phyloP scores from a whole-genome alignment of 148 eudicot genomes.

The Spergularia bocconei region DNA sequence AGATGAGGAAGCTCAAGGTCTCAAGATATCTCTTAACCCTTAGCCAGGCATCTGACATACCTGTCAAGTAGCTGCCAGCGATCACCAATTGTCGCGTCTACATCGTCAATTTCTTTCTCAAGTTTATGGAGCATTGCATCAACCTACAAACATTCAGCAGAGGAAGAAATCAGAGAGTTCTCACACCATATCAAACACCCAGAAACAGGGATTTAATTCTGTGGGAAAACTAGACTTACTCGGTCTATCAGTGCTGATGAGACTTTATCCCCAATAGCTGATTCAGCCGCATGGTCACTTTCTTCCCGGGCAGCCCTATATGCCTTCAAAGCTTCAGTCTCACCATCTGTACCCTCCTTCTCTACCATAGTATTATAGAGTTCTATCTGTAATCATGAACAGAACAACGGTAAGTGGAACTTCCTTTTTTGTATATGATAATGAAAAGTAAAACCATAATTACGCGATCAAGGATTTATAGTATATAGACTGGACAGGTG shows the following conservation, averaged over 20 bases:
- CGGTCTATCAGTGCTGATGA: slow-evolving; percentile 74
- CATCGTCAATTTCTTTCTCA: slow-evolving; percentile 94
- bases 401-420: not conserved
- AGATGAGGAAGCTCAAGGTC: too few species aligned
- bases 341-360: slow-evolving; percentile 67
- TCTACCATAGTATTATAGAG: slow-evolving; percentile 76
- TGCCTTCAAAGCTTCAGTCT: slow-evolving; percentile 69
- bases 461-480: too few species aligned
- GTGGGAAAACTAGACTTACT: slow-evolving; percentile 30
- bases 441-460: not conserved
- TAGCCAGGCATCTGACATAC: too few species aligned
- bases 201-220: not conserved
- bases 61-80: slow-evolving; percentile 75
- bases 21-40: too few species aligned
- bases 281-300: slow-evolving; percentile 55
- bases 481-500: too few species aligned
- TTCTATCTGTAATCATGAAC: slow-evolving; percentile 46
- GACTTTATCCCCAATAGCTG: slow-evolving; percentile 44
- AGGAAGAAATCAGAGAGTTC: not conserved
- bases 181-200: too few species aligned
- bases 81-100: slow-evolving; percentile 89
- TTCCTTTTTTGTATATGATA: too few species aligned
- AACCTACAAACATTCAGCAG: slow-evolving; percentile 40
- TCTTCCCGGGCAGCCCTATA: slow-evolving; percentile 76
- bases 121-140: slow-evolving; percentile 93